Percentiles rank a stretch among this genome's conserved stretches.
phyloP scores from a whole-genome alignment of 2,329 filamentous ascomycete species.

The Biscogniauxia marginata region DNA sequence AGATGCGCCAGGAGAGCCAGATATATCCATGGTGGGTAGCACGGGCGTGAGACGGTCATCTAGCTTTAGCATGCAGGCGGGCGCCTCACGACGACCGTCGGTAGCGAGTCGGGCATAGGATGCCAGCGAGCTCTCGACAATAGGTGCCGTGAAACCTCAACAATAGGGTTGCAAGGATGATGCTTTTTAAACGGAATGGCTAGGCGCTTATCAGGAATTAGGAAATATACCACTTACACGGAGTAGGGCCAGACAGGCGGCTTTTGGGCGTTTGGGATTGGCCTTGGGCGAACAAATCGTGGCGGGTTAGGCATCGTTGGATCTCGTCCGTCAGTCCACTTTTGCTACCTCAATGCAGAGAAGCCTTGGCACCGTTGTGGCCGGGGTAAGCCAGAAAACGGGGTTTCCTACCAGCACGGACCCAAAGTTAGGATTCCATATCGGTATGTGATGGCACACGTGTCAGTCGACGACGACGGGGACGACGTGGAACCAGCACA shows the following conservation, averaged over 20 bases:
- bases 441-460: neutral
- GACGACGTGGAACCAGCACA: neutral
- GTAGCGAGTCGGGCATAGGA: slow-evolving; percentile 46
- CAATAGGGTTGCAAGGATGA: neutral
- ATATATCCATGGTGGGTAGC: slow-evolving; percentile 42
- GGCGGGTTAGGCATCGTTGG: neutral
- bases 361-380: neutral
- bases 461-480: neutral
- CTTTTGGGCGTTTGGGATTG: neutral
- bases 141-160: too few species aligned
- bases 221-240: neutral
- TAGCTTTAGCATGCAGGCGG: slow-evolving; percentile 44
- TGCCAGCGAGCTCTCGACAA: neutral
- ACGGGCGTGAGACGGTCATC: slow-evolving; percentile 41
- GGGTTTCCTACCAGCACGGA: neutral
- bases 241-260: neutral
- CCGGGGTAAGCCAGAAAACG: neutral
- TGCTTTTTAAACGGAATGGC: slow-evolving; percentile 11
- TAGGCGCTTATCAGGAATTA: slow-evolving; percentile 18
- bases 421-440: neutral
- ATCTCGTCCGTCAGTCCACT: neutral
- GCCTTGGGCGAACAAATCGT: slow-evolving; percentile 11
- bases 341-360: neutral
- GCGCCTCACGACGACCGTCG: slow-evolving; percentile 43
- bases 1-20: slow-evolving; percentile 59